Percentiles rank a stretch among this genome's conserved stretches.
These are phyloP conservation scores for Ceratobasidium sp. DNA, from an alignment of 1,284 basidiomycete genomes.

Conservation along the genomic window DNA sequence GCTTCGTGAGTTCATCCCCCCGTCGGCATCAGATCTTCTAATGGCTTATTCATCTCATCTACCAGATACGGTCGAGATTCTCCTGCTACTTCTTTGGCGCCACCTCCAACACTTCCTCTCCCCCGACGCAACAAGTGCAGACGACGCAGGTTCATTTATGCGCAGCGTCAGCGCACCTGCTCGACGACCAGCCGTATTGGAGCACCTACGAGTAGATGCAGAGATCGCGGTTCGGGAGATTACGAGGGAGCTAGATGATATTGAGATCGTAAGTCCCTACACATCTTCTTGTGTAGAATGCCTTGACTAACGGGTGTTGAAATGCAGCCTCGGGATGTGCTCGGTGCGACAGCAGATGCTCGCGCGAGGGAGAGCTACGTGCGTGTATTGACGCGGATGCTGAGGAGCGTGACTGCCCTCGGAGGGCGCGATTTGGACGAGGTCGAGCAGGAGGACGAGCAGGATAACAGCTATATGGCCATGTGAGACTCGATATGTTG, in stretches of 20 bases:
- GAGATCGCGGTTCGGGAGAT: slow-evolving; percentile 52
- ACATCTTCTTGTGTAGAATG: neutral
- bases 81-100: slow-evolving; percentile 85
- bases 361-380: slow-evolving; percentile 36
- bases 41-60: slow-evolving; percentile 16
- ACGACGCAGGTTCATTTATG: slow-evolving; percentile 51
- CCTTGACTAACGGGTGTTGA: no score
- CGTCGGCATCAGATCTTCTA: slow-evolving; percentile 6
- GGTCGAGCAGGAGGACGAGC: neutral
- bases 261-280: slow-evolving; percentile 54
- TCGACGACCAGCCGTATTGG: slow-evolving; percentile 45
- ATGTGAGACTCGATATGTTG: slow-evolving; percentile 4
- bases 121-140: slow-evolving; percentile 25
- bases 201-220: slow-evolving; percentile 51
- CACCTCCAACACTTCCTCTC: slow-evolving; percentile 71
- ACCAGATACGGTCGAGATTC: slow-evolving; percentile 80
- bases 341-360: slow-evolving; percentile 36
- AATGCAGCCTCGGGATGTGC: slow-evolving; percentile 27
- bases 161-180: slow-evolving; percentile 47
- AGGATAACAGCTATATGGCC: slow-evolving; percentile 11
- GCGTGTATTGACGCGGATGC: slow-evolving; percentile 33
- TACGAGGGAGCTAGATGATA: slow-evolving; percentile 53
- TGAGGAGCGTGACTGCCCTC: slow-evolving; percentile 15
- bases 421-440: slow-evolving; percentile 27
- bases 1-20: slow-evolving; percentile 62